Evolutionary conservation across 2,329 filamentous ascomycete species (phyloP).

Genomic region (Teratosphaeria pseudoeucalypti): DNA sequence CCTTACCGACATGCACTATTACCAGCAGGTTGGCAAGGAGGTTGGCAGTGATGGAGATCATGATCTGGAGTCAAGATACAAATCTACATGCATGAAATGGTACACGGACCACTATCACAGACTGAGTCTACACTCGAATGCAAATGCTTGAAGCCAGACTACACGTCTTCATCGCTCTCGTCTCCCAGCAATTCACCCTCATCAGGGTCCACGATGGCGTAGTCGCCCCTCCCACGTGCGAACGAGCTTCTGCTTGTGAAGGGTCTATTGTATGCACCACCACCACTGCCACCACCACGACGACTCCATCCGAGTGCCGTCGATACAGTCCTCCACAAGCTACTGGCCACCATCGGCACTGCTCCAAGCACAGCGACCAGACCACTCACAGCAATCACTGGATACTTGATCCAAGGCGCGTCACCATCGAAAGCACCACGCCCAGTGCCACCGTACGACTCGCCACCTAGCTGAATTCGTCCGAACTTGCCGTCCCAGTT

Average conservation of each 20-base stretch:
- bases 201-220: constrained; percentile 79
- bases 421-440: constrained; percentile 54
- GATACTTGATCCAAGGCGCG: constrained; percentile 68
- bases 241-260: constrained; percentile 89
- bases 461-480: constrained; percentile 74
- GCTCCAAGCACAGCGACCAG: constrained; percentile 46
- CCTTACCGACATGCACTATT: too few relatives aligned
- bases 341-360: constrained; percentile 58
- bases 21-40: too few relatives aligned
- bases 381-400: constrained; percentile 41
- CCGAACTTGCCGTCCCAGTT: constrained; percentile 88
- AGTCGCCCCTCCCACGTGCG: constrained; percentile 75
- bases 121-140: not conserved
- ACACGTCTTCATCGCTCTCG: constrained; percentile 37
- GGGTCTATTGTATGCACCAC: constrained; percentile 47
- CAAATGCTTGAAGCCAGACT: not conserved
- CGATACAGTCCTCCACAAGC: constrained; percentile 58
- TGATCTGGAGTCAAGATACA: not conserved
- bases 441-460: constrained; percentile 4
- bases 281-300: constrained; percentile 28
- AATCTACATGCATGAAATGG: not conserved
- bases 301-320: constrained; percentile 41
- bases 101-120: not conserved
- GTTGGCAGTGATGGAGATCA: not conserved
- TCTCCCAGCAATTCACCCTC: constrained; percentile 91